Evolutionary conservation across 2,329 filamentous ascomycete species (phyloP), one percentile per base, ranked within the genome.

Genomic region (Diaporthe citri): DNA sequence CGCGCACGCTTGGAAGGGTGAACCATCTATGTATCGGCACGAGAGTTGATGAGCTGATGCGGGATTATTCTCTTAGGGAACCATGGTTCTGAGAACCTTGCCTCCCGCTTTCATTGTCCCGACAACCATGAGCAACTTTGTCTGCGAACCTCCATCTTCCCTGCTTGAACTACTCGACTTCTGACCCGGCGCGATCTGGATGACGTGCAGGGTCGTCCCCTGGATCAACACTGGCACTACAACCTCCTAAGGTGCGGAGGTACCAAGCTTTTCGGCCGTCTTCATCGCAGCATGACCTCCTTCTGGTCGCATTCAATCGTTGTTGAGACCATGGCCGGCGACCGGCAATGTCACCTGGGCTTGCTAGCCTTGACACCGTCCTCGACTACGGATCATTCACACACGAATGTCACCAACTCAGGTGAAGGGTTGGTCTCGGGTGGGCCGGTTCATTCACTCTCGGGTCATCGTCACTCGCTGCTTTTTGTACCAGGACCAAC

Each of bases 401-500:
- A 1, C 2, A 17, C 20, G 20, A 15, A 12, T 46, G 60, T 48
- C 60, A 28, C 25, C 28, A 20, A n/a, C 22, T 15, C 15, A 31
- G 15, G 48, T 41, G 64, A 39, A 41, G 39, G 64, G 13, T 1
- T 39, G 34, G 9, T 39, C 20, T 67, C 7, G 28, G 34, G 13
- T 67, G 46, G 22, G n/a, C 22, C n/a, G 28, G 3, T 2, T 34
- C 17, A 6, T 12, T 39, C 34, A 55, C 34, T 22, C 3, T n/a
- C 8, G 2, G 17, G 64, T 46, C 34, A 5, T 31, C n/a, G n/a
- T 55, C 34, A 55, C 48, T 41, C 36, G 22, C 48, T 69, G 64
- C 64, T 69, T 69, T 55, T 69, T 67, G n/a, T 39, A 31, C 13
- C 31, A 67, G 34, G 15, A 34, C 31, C 48, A 55, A 22, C 22